Conservation (phyloP, 495 filamentous ascomycete genomes). For the Hypoxylon cercidicola region DNA sequence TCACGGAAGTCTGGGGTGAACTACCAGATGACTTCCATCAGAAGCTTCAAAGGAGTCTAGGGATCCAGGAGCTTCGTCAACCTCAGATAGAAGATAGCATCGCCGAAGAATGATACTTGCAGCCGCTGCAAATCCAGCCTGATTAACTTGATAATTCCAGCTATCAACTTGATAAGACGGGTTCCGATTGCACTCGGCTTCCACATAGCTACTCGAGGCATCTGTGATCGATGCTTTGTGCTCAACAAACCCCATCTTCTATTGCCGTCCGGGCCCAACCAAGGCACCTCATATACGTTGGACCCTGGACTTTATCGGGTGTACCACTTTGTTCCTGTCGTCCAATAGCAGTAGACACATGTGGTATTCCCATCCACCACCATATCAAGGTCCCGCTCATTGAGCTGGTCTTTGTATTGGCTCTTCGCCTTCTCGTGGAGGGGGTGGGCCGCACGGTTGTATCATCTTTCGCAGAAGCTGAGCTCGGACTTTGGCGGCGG, state of each 20-base stretch:
- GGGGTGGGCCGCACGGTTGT: constrained; percentile 85
- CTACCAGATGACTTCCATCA: constrained; percentile 61
- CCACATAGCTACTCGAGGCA: background rate
- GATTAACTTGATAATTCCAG: constrained; percentile 4
- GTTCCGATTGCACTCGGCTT: background rate
- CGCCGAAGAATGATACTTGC: constrained; percentile 44
- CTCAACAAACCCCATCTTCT: background rate
- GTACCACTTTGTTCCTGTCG: background rate
- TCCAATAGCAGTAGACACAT: background rate
- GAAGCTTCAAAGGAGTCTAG: constrained; percentile 63
- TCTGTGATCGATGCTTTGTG: background rate
- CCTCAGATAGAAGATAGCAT: constrained; percentile 38
- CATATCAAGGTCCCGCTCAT: background rate
- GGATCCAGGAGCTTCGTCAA: constrained; percentile 50
- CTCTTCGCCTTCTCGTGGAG: constrained; percentile 67
- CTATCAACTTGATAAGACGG: background rate
- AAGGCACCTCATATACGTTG: background rate
- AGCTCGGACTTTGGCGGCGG: constrained; percentile 79
- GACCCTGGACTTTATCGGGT: background rate
- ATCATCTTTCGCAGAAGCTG: constrained; percentile 93
- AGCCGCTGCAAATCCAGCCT: background rate
- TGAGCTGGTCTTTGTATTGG: constrained; percentile 19
- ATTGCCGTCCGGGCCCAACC: background rate
- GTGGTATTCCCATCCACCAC: background rate
- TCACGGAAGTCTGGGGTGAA: constrained; percentile 67